Evolutionary conservation across 345 rosid genomes (phyloP).

Genomic region (Eucalyptus tenuipes): DNA sequence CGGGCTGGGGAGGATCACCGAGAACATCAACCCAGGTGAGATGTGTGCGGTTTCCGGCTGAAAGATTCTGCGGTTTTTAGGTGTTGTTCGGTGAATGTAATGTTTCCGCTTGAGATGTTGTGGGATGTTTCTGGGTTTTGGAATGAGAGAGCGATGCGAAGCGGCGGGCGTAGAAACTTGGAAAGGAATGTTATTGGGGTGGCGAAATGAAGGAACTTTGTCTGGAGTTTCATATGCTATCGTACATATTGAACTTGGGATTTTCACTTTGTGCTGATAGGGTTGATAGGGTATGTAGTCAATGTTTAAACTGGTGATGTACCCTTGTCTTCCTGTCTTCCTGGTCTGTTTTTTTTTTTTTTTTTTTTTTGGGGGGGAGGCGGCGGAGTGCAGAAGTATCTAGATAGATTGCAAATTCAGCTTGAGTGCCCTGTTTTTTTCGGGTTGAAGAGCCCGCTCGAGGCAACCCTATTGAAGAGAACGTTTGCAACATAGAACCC

Average conservation of each 20-base stretch:
- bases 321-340: neutral
- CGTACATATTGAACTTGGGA: neutral
- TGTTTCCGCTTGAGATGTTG: neutral
- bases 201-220: neutral
- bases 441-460: neutral
- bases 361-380: too few relatives aligned
- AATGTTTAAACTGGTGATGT: neutral
- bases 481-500: neutral
- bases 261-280: neutral
- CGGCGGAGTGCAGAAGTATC: neutral
- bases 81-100: neutral
- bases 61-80: neutral
- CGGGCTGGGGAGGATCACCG: conserved; percentile 81
- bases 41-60: neutral
- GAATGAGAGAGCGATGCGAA: neutral
- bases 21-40: conserved; percentile 27
- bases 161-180: neutral
- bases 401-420: neutral
- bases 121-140: neutral
- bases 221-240: neutral
- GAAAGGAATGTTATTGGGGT: neutral
- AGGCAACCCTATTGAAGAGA: neutral
- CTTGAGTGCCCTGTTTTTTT: neutral
- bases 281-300: neutral
- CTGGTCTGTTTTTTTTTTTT: neutral